Evolutionary conservation across 805 yeast species (phyloP), one percentile per base, ranked within the genome.

Genomic region (Saccharomycopsis sp.): DNA sequence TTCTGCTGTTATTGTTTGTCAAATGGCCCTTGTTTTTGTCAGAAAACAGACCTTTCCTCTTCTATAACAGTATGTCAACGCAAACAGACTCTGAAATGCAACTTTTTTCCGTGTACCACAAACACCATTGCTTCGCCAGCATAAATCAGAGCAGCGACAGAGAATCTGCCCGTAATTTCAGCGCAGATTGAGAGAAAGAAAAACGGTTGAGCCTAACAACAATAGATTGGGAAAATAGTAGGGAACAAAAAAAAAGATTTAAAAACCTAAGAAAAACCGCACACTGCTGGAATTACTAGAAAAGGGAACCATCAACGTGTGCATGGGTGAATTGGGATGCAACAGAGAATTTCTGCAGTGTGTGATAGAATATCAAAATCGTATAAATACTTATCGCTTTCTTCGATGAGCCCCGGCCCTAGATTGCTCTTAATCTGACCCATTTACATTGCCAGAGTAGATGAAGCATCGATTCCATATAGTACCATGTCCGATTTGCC

Each of bases 401-500:
- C 21, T 44, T 44, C n/a, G 12, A 37, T 12, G n/a, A 12, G 44
- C 44, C n/a, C n/a, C 12, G 12, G 12, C n/a, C 12, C 12, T n/a
- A 37, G 12, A 12, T 37, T 37, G 12, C n/a, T 37, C 44, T 37
- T n/a, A 37, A n/a, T 37, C n/a, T 37, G 44, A 12, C 44, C n/a
- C n/a, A 37, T 37, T 12, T 37, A 37, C n/a, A 37, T 37, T 12
- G 12, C 12, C 21, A 5, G 21, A 16, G 18, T 44, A 16, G 21
- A 44, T 18, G 8, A 5, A 5, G 18, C 48, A 37, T 12, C 12
- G 48, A 44, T 5, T 16, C 21, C 18, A 44, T 12, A 12, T 44
- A 7, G 48, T 8, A 8, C 20, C 34, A 61, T 61, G 64, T 53
- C 61, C 20, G 59, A 67, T 34, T 59, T 77, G 2, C 81, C 81